Conservation (phyloP, 257 asterid species). For the Nicotiana attenuata region DNA sequence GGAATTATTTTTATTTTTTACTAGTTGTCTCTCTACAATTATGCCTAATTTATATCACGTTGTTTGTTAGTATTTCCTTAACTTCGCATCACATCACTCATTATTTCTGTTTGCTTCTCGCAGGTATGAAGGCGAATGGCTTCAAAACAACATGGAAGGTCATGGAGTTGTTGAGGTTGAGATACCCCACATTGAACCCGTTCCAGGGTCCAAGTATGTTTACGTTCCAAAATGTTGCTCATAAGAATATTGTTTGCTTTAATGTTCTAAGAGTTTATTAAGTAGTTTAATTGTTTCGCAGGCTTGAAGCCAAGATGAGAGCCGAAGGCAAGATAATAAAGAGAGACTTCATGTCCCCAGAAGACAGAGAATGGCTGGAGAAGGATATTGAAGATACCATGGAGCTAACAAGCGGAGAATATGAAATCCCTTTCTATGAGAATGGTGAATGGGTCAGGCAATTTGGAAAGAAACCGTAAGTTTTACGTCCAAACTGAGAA, state of each 20-base stretch:
- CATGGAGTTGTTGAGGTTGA: slow-evolving; percentile 99
- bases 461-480: slow-evolving; percentile 85
- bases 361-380: slow-evolving; percentile 94
- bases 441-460: slow-evolving; percentile 65
- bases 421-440: slow-evolving; percentile 82
- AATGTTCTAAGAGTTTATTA: not conserved
- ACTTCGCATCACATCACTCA: not conserved
- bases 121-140: slow-evolving; percentile 99
- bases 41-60: not conserved
- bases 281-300: slow-evolving; percentile 19
- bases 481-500: slow-evolving; percentile 23
- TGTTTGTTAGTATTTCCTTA: not conserved
- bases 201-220: slow-evolving; percentile 90
- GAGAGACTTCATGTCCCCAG: slow-evolving; percentile 88
- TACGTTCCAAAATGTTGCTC: slow-evolving; percentile 2
- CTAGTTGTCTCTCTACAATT: not conserved
- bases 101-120: slow-evolving; percentile 8
- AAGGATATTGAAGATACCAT: slow-evolving; percentile 91
- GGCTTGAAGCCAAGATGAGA: slow-evolving; percentile 94
- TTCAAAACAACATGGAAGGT: slow-evolving; percentile 93
- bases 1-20: not conserved
- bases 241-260: not conserved
- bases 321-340: slow-evolving; percentile 79
- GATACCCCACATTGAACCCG: slow-evolving; percentile 70
- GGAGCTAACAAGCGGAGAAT: slow-evolving; percentile 43